These are phyloP conservation scores for Posidonia oceanica DNA, from an alignment of 116 monocot genomes.

Conservation along the genomic window DNA sequence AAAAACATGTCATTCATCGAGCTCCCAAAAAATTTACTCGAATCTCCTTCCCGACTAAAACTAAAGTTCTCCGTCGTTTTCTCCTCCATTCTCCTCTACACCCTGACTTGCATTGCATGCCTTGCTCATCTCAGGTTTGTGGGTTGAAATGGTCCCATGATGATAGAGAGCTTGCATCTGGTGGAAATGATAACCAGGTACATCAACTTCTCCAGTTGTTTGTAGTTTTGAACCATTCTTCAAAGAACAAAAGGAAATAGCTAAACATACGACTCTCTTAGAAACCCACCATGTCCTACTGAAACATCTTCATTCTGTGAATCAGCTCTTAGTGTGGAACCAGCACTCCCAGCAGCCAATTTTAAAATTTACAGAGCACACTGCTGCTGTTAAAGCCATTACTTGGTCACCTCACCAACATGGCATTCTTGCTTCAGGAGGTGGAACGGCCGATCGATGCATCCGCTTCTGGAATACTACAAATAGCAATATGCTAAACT, in stretches of 20 bases:
- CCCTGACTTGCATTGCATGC: neutral
- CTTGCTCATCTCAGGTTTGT: constrained; percentile 44
- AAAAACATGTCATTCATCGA: too few species aligned
- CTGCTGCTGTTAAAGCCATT: constrained; percentile 92
- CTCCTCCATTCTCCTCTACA: too few species aligned
- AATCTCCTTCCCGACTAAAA: too few species aligned
- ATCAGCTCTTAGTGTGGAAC: constrained; percentile 88
- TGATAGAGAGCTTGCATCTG: constrained; percentile 88
- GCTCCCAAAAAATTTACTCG: too few species aligned
- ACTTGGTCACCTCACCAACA: constrained; percentile 97
- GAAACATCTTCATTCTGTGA: constrained; percentile 1
- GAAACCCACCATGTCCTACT: neutral
- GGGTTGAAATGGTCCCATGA: constrained; percentile 97
- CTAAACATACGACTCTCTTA: too few species aligned
- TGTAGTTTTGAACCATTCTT: too few species aligned
- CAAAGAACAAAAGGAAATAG: too few species aligned
- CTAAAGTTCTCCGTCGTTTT: too few species aligned
- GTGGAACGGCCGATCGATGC: constrained; percentile 92
- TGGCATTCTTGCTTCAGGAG: constrained; percentile 87
- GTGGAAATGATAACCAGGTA: constrained; percentile 96
- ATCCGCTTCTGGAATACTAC: constrained; percentile 95
- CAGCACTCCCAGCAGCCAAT: constrained; percentile 63
- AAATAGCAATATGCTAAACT: constrained; percentile 74
- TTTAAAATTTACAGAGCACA: constrained; percentile 65
- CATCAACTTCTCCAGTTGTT: too few species aligned